Evolutionary conservation across 2,329 filamentous ascomycete species (phyloP).

Genomic region (Aschersonia sp.): DNA sequence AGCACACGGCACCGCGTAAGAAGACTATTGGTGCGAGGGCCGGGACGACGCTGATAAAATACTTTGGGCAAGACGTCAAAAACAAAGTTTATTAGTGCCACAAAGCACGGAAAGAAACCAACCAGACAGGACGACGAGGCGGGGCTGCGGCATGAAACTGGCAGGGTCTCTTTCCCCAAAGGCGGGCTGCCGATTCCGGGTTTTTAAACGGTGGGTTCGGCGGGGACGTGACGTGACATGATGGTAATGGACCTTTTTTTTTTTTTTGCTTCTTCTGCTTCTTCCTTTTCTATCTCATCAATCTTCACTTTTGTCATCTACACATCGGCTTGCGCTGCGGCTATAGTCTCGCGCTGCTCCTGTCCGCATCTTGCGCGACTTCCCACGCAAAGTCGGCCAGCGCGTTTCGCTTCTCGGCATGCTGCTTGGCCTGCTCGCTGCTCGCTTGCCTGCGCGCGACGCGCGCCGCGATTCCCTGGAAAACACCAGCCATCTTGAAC

Average conservation of each 20-base stretch:
- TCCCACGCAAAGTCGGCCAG: constrained; percentile 71
- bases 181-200: no score
- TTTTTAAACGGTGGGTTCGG: no score
- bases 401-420: constrained; percentile 53
- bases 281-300: no score
- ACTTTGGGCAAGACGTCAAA: background rate
- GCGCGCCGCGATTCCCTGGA: constrained; percentile 83
- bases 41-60: no score
- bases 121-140: background rate
- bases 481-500: constrained; percentile 46
- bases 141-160: no score
- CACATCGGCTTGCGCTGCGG: background rate
- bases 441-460: constrained; percentile 79
- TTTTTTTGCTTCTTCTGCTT: no score
- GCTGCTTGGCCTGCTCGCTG: constrained; percentile 63
- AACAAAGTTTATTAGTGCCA: background rate
- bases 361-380: constrained; percentile 38
- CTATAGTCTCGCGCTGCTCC: constrained; percentile 14
- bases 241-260: no score
- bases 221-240: no score
- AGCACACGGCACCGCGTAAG: background rate
- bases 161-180: no score
- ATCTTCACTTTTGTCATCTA: no score
- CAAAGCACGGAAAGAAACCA: background rate
- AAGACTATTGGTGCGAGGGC: background rate